Conservation (phyloP, 495 filamentous ascomycete genomes). For the Pyrenula massariospora region DNA sequence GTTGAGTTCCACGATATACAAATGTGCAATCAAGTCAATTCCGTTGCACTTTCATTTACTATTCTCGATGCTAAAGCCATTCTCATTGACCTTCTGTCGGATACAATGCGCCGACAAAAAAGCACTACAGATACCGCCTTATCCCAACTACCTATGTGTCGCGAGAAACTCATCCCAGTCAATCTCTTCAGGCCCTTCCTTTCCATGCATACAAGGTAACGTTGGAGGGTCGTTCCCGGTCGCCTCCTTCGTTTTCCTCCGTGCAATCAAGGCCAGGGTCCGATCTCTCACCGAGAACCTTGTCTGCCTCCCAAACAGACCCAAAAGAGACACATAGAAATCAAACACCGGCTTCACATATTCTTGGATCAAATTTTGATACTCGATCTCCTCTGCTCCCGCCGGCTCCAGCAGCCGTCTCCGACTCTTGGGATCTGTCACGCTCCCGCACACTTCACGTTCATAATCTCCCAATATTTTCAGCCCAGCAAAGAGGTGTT, state of each 20-base stretch:
- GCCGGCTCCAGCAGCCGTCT: background rate
- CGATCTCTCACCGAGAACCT: background rate
- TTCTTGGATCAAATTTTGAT: background rate
- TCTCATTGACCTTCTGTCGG: too few relatives aligned
- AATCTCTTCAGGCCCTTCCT: background rate
- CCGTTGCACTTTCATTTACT: too few relatives aligned
- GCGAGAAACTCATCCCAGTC: background rate
- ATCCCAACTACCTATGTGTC: too few relatives aligned
- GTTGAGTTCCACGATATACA: too few relatives aligned
- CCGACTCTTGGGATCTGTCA: too few relatives aligned
- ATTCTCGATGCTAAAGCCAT: too few relatives aligned
- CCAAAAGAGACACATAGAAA: background rate
- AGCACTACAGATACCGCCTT: too few relatives aligned
- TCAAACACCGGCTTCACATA: background rate
- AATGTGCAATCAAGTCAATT: too few relatives aligned
- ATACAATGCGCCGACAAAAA: too few relatives aligned
- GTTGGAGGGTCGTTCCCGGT: background rate
- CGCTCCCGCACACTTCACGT: background rate
- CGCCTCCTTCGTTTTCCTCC: background rate
- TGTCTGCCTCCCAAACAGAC: background rate
- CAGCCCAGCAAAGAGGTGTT: background rate
- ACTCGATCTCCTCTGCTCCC: background rate
- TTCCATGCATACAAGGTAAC: background rate
- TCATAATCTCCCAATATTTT: background rate
- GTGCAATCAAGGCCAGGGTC: background rate